Percentiles rank a stretch among this genome's conserved stretches.
Conservation (phyloP, 805 yeast species). For the Candida caryicola region DNA sequence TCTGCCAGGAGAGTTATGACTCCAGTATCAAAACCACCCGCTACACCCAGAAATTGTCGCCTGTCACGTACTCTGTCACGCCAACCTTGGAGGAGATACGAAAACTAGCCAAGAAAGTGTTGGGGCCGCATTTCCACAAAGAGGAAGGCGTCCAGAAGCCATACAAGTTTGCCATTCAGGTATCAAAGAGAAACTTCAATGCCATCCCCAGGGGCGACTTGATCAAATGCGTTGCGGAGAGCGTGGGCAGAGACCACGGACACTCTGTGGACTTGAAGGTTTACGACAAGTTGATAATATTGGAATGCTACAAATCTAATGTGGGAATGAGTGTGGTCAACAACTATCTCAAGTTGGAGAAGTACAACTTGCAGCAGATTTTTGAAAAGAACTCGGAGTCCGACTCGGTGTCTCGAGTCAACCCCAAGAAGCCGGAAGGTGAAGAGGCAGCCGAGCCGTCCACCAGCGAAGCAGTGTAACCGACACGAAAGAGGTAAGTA, state of each 20-base stretch:
- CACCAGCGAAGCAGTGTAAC: no score
- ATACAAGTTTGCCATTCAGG: constrained; percentile 71
- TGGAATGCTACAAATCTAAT: constrained; percentile 85
- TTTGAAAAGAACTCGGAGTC: constrained; percentile 45
- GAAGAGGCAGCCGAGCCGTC: not conserved
- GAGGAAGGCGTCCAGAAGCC: constrained; percentile 38
- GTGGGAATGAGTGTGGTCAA: constrained; percentile 84
- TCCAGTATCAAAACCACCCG: constrained; percentile 58
- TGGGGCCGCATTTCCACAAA: constrained; percentile 66
- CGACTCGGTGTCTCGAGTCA: constrained; percentile 13
- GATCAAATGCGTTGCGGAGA: constrained; percentile 65
- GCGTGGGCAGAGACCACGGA: constrained; percentile 65
- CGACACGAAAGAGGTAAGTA: no score
- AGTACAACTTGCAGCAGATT: constrained; percentile 80
- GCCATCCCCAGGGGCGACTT: constrained; percentile 69
- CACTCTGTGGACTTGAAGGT: constrained; percentile 79
- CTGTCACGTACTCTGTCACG: constrained; percentile 71
- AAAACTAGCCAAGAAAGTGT: constrained; percentile 56
- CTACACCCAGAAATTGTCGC: constrained; percentile 76
- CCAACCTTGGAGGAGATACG: constrained; percentile 68
- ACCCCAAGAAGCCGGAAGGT: constrained; percentile 5
- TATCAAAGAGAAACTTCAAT: constrained; percentile 75
- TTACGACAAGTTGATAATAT: constrained; percentile 73
- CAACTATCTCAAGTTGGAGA: constrained; percentile 57
- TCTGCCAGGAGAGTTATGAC: constrained; percentile 60